A percentile compares a stretch with the other conserved stretches of the same genome.
Conservation (phyloP, 495 filamentous ascomycete genomes). For the Immersiella caudata region DNA sequence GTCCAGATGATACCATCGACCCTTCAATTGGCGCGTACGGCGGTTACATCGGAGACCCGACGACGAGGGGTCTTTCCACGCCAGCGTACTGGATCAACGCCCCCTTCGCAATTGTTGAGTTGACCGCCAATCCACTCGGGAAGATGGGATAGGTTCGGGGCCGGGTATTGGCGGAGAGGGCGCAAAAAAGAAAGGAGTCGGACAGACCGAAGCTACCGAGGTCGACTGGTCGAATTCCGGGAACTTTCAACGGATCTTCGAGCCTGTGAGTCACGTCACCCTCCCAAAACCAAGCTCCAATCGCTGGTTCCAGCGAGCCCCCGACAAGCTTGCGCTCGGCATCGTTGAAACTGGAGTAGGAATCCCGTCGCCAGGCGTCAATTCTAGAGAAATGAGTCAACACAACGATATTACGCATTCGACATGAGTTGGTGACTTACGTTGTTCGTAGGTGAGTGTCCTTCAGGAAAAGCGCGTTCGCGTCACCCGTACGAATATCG, state of each 20-base stretch:
- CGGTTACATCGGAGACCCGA: background rate
- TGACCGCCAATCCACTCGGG: background rate
- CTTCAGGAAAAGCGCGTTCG: background rate
- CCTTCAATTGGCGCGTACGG: background rate
- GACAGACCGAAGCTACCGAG: background rate
- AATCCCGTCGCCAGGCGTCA: background rate
- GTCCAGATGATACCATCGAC: background rate
- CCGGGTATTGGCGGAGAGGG: background rate
- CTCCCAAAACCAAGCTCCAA: background rate
- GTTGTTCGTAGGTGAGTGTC: background rate
- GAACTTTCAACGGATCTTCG: background rate
- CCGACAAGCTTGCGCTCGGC: background rate
- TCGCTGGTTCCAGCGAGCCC: background rate
- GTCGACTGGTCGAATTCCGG: slow-evolving; percentile 8
- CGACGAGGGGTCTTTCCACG: background rate
- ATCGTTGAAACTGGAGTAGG: background rate
- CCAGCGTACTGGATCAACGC: background rate
- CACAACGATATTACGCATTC: background rate
- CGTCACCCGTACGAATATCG: background rate
- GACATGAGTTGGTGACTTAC: background rate
- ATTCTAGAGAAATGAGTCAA: background rate
- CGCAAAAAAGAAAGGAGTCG: background rate
- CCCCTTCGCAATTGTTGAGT: background rate
- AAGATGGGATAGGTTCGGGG: background rate
- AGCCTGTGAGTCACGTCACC: background rate